Evolutionary conservation across 495 filamentous ascomycete species (phyloP), one percentile per base, ranked within the genome.

Genomic region (Parathielavia appendiculata): DNA sequence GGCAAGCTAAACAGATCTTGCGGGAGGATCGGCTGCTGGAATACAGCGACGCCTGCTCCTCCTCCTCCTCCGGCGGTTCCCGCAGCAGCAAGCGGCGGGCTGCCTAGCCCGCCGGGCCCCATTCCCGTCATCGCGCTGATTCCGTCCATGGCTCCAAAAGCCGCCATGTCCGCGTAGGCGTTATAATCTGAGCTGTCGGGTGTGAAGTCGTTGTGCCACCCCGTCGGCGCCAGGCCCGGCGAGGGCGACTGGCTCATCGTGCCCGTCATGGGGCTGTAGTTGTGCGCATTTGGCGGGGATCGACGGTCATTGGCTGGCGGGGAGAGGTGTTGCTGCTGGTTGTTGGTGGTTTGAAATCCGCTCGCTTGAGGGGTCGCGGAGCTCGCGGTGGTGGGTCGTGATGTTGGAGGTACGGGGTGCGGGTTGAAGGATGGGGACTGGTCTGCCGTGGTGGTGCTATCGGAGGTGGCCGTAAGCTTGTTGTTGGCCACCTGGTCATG

Each of bases 1-100:
- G 91, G 88, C 83, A 96, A 87, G 70, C 91, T 87, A 88, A 92
- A 98, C 51, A 98, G 73, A 76, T 97, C 95, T 64, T 92, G 91
- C n/a, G 93, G 93, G 45, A 97, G 87, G 65, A 96, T 90, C 1
- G 92, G 91, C 61, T 96, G 91, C 67, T 96, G 90, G 68, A 67
- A 71, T 13, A 59, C 44, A 17, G 47, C 58, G 7, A 62, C 65
- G 5, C 59, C 44, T 26, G 19, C 34, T 19, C 51, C 51, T 11
- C 10, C 34, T 23, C 19, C 44, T 4, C 19, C 44, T 22, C 19
- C 38, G 0, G 4, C 51, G 1, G n/a, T 41, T 14, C 9, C 17
- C 3, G 30, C 19, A 11, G 22, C 54, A 1, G 4, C 9, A 4
- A 67, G 2, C 2, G 81, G 71, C 16, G 78, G 71, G 26, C 72